Evolutionary conservation across 1,139 yeast genomes (phyloP), one percentile per base, ranked within the genome.

Genomic region (Protomyces lactucae-debilis): DNA sequence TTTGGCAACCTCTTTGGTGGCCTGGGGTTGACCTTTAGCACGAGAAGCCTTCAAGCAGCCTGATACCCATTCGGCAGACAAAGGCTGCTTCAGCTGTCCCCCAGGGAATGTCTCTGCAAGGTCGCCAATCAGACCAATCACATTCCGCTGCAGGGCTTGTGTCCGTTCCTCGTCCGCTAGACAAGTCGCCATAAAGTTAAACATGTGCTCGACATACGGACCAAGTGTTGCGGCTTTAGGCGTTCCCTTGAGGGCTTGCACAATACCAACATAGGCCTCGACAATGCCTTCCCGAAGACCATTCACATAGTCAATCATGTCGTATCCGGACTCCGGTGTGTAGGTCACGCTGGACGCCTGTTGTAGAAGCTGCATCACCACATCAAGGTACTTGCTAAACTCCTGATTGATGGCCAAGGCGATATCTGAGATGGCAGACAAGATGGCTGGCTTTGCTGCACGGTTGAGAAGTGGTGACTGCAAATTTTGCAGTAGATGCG

Each of bases 381-480:
- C 88, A 57, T 81, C 84, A 70, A 91, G 78, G 75, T 89, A 93
- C 65, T 86, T 89, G 69, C 81, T 81, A 76, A 92, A 93, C n/a
- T 81, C 82, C 3, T 80, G 73, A 5, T 97, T 97, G 69, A 92
- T 85, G 10, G 95, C 85, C 1, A 96, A 83, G 1, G 99, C 98
- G 72, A 95, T 83, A 75, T 93, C 99, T 68, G 99, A 99, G 75
- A 93, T 89, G 72, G 96, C 91, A n/a, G 97, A 89, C 70, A 95
- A 79, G 40, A 92, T 89, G 21, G 90, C 83, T 14, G 98, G 97
- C 75, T 89, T 86, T 69, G 92, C 80, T 69, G 90, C 96, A 68
- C 88, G 83, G 73, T 87, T 86, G 37, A 88, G 86, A 9, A 55
- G 55, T 1, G 68, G 55, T 28, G 68, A 68, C 65, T 67, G 84